A percentile compares a stretch with the other conserved stretches of the same genome.
Evolutionary conservation across 495 filamentous ascomycete species (phyloP).

Genomic region (Xylaria intraflava): DNA sequence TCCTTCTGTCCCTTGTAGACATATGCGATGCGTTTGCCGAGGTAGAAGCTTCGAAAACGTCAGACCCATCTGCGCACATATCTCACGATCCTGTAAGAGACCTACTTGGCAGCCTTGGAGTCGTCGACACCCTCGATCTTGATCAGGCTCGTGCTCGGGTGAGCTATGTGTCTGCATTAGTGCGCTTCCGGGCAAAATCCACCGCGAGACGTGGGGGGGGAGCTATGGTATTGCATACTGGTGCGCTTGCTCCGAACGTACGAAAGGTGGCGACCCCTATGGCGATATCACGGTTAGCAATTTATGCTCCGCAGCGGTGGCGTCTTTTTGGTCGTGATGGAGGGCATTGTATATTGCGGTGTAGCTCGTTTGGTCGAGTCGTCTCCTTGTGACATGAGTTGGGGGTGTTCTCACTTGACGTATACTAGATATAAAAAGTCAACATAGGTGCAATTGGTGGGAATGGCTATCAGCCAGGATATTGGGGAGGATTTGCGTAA

Average conservation of each 20-base stretch:
- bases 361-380: not conserved
- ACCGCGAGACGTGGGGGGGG: not conserved
- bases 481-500: not conserved
- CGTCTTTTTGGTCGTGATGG: not conserved
- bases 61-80: slow-evolving; percentile 12
- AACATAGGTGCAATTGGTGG: slow-evolving; percentile 13
- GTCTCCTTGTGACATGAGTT: not conserved
- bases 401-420: slow-evolving; percentile 65
- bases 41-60: slow-evolving; percentile 60
- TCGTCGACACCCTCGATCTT: slow-evolving; percentile 96
- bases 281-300: slow-evolving; percentile 12
- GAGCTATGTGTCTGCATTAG: slow-evolving; percentile 60
- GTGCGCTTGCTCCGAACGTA: slow-evolving; percentile 56
- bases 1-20: slow-evolving; percentile 92
- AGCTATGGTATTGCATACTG: slow-evolving; percentile 7
- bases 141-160: slow-evolving; percentile 81
- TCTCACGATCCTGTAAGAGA: slow-evolving; percentile 15
- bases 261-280: slow-evolving; percentile 84
- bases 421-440: slow-evolving; percentile 58
- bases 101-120: slow-evolving; percentile 74
- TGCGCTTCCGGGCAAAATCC: slow-evolving; percentile 35
- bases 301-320: not conserved
- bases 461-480: not conserved
- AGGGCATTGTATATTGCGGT: not conserved
- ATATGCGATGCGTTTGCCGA: slow-evolving; percentile 94